phyloP scores from a whole-genome alignment of 257 asterid genomes.

The Echium plantagineum region DNA sequence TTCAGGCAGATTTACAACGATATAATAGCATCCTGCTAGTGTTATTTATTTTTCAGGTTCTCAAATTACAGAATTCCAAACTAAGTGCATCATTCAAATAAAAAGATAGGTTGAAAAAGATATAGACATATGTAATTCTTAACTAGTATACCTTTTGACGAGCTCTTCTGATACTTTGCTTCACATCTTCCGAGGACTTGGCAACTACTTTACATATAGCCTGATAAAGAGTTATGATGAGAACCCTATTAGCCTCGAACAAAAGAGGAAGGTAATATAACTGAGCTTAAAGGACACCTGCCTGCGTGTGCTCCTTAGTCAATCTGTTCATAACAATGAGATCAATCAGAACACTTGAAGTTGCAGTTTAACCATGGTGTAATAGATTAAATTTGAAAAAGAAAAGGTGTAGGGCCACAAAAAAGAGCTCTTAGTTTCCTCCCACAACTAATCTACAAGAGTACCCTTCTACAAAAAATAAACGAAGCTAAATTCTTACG shows the following conservation, averaged over 20 bases:
- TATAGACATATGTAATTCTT: background rate
- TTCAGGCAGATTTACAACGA: background rate
- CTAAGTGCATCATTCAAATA: background rate
- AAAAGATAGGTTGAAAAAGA: background rate
- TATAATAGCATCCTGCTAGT: background rate
- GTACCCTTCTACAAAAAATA: slow-evolving; percentile 1
- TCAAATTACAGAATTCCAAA: background rate
- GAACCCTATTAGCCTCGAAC: slow-evolving; percentile 1
- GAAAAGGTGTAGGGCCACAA: background rate
- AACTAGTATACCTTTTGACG: slow-evolving; percentile 67
- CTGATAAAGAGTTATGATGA: slow-evolving; percentile 28
- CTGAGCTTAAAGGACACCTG: slow-evolving; percentile 23
- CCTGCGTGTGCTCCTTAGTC: slow-evolving; percentile 94
- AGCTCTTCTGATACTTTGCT: slow-evolving; percentile 86
- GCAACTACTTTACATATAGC: slow-evolving; percentile 86
- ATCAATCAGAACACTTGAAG: background rate
- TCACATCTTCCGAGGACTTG: slow-evolving; percentile 87
- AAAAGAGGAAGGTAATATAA: slow-evolving; percentile 11
- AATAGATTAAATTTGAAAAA: no score
- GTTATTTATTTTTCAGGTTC: background rate
- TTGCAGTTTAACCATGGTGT: no score
- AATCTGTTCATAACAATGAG: slow-evolving; percentile 42
- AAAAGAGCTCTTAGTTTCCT: background rate
- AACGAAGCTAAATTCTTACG: slow-evolving; percentile 45
- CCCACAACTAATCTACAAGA: slow-evolving; percentile 1